Evolutionary conservation across 768 basidiomycete species (phyloP).

Genomic region (Amylocystis lapponica): DNA sequence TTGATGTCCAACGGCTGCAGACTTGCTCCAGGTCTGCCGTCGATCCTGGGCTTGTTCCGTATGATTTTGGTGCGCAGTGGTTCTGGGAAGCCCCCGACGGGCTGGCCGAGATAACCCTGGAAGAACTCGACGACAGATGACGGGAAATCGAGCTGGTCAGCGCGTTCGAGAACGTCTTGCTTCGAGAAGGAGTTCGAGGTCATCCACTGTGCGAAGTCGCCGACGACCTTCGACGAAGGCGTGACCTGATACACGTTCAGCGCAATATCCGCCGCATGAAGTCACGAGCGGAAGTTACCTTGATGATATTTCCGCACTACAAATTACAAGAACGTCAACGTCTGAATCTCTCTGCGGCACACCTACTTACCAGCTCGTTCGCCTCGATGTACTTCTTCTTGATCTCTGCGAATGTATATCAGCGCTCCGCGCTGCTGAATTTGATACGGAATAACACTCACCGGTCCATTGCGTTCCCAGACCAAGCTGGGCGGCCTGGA

Average conservation of each 20-base stretch:
- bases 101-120: slow-evolving; percentile 98
- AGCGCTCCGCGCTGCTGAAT: not conserved
- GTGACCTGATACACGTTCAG: slow-evolving; percentile 55
- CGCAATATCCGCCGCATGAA: slow-evolving; percentile 3
- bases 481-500: slow-evolving; percentile 97
- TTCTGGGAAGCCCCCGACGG: slow-evolving; percentile 98
- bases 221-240: slow-evolving; percentile 97
- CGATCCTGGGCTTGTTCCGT: slow-evolving; percentile 89
- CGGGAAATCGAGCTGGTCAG: slow-evolving; percentile 93
- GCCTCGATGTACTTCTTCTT: slow-evolving; percentile 99
- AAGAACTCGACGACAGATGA: slow-evolving; percentile 97
- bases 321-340: too few species aligned
- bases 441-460: slow-evolving; percentile 27
- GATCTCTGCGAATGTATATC: slow-evolving; percentile 51
- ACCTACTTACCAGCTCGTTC: slow-evolving; percentile 75
- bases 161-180: slow-evolving; percentile 78
- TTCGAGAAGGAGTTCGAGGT: slow-evolving; percentile 89
- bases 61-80: slow-evolving; percentile 89
- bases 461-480: slow-evolving; percentile 95
- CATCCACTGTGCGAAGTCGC: slow-evolving; percentile 99
- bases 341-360: not conserved
- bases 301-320: slow-evolving; percentile 95
- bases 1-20: slow-evolving; percentile 90
- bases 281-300: slow-evolving; percentile 37
- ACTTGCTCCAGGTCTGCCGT: slow-evolving; percentile 86